Percentiles rank a stretch among this genome's conserved stretches.
These are phyloP conservation scores for Chaetomium cochliodes DNA, from an alignment of 495 filamentous ascomycete genomes.

Conservation along the genomic window DNA sequence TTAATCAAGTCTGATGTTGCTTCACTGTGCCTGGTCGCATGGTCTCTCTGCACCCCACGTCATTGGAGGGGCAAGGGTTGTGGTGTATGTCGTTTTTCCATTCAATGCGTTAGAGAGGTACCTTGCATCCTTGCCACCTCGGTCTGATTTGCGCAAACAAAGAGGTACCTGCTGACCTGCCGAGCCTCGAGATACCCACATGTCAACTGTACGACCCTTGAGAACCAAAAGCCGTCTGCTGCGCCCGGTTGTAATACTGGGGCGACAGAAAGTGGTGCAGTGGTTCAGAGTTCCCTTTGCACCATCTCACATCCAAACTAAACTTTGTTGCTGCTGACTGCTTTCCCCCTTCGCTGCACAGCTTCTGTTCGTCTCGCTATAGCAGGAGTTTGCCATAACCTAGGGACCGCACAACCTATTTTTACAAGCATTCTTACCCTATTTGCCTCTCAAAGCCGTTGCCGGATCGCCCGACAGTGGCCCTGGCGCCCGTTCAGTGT, in stretches of 20 bases:
- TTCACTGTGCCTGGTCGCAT: not conserved
- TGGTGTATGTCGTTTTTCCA: not conserved
- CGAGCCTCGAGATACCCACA: slow-evolving; percentile 12
- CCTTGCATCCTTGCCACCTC: not conserved
- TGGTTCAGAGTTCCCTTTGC: slow-evolving; percentile 9
- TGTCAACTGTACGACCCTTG: not conserved
- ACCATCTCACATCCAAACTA: not conserved
- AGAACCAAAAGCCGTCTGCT: slow-evolving; percentile 15
- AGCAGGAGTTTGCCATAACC: not conserved
- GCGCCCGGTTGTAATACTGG: slow-evolving; percentile 15
- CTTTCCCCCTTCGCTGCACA: not conserved
- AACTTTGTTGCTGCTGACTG: not conserved
- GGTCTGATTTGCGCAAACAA: not conserved
- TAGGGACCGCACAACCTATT: not conserved
- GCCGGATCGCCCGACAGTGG: not conserved
- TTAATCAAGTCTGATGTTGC: not conserved
- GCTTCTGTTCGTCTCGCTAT: not conserved
- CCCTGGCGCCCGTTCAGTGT: slow-evolving; percentile 5
- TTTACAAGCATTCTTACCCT: not conserved
- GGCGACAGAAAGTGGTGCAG: not conserved
- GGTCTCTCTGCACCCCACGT: slow-evolving; percentile 22
- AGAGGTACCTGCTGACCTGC: slow-evolving; percentile 10
- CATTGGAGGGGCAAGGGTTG: slow-evolving; percentile 28
- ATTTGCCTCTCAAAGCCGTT: not conserved
- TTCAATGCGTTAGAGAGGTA: not conserved